phyloP scores from a whole-genome alignment of 345 rosid species.

The Kandelia obovata region DNA sequence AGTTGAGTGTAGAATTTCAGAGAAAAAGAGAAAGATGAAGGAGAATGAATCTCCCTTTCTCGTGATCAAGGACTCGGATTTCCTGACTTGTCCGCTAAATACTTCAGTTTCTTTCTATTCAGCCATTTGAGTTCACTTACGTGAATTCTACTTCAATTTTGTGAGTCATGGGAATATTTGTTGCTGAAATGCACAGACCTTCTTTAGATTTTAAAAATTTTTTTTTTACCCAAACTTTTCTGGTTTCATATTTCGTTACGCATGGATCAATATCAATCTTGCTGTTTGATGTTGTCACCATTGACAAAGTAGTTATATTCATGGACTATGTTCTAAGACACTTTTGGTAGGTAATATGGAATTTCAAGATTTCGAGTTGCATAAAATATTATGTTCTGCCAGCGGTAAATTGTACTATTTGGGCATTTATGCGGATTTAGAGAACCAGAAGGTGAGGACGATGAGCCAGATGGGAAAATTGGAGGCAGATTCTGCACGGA shows the following conservation, averaged over 20 bases:
- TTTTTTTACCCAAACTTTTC: too few relatives aligned
- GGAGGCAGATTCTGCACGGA: constrained; percentile 45
- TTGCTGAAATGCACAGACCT: too few relatives aligned
- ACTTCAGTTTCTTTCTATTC: background rate
- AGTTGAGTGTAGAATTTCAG: too few relatives aligned
- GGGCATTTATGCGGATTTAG: constrained; percentile 36
- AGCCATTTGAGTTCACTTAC: background rate
- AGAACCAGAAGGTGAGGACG: constrained; percentile 47
- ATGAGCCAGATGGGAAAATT: constrained; percentile 54
- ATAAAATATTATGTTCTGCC: background rate
- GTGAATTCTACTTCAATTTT: background rate
- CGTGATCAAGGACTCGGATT: background rate
- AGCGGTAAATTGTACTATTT: background rate
- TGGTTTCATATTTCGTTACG: too few relatives aligned
- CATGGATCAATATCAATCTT: background rate
- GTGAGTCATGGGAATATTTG: too few relatives aligned
- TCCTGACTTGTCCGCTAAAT: background rate
- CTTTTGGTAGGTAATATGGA: too few relatives aligned
- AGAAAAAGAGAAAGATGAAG: too few relatives aligned
- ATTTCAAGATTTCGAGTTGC: background rate
- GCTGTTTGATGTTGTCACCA: background rate
- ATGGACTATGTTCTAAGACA: background rate
- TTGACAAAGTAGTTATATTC: background rate
- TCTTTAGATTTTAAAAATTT: too few relatives aligned
- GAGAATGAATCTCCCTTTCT: background rate